These are phyloP conservation scores for Aristolochia contorta DNA, from an alignment of 164 flowering plant species.

Conservation along the genomic window DNA sequence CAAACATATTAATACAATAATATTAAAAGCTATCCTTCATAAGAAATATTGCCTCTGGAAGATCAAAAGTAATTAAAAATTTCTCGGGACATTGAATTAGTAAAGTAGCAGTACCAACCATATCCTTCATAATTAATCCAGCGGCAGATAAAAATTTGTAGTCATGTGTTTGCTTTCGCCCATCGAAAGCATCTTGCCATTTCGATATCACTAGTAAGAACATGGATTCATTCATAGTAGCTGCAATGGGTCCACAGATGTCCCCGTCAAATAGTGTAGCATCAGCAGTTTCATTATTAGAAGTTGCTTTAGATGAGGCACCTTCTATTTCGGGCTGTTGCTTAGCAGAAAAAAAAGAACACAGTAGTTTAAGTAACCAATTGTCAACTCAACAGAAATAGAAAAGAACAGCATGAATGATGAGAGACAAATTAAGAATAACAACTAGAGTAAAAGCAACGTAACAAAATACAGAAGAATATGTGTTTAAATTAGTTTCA, in stretches of 20 bases:
- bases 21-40: too few species aligned
- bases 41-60: too few species aligned
- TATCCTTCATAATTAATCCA: constrained; percentile 71
- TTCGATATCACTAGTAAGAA: constrained; percentile 60
- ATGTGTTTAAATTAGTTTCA: neutral
- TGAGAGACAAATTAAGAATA: neutral
- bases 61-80: too few species aligned
- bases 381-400: neutral
- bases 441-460: neutral
- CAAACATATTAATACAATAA: too few species aligned
- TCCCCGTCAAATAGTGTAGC: constrained; percentile 49
- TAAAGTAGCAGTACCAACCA: constrained; percentile 33
- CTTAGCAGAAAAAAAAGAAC: neutral
- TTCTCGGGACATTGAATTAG: neutral
- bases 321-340: constrained; percentile 31
- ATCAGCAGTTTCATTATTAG: constrained; percentile 23
- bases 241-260: constrained; percentile 88
- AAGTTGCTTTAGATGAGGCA: constrained; percentile 19
- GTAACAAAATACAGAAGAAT: neutral
- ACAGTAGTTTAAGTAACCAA: neutral
- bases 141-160: constrained; percentile 70
- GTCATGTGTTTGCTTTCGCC: constrained; percentile 72
- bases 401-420: neutral
- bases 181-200: constrained; percentile 83
- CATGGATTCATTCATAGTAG: constrained; percentile 82